A percentile compares a stretch with the other conserved stretches of the same genome.
Evolutionary conservation across 2,329 filamentous ascomycete genomes (phyloP).

Genomic region (Apiospora malaysiana): DNA sequence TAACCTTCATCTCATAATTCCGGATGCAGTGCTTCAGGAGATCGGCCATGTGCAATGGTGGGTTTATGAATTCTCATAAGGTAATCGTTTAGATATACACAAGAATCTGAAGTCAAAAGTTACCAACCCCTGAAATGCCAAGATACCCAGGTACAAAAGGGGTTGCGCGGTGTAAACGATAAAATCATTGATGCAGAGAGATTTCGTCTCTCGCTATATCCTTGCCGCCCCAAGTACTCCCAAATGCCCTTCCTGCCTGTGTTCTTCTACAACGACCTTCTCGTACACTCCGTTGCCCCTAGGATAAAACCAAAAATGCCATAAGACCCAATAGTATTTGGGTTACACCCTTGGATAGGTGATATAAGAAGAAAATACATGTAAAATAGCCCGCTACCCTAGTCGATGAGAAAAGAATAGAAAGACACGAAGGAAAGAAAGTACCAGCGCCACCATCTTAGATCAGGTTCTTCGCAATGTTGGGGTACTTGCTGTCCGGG

Average conservation of each 20-base stretch:
- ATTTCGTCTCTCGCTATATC: too few species aligned
- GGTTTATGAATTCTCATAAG: neutral
- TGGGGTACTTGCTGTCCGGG: constrained; percentile 60
- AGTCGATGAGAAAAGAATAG: neutral
- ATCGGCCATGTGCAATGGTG: too few species aligned
- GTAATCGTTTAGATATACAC: neutral
- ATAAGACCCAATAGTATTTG: neutral
- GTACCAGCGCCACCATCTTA: neutral
- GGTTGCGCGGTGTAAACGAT: neutral
- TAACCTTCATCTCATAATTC: too few species aligned
- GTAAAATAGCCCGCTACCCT: neutral
- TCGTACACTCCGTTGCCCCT: neutral
- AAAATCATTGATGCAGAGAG: neutral
- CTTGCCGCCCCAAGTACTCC: neutral
- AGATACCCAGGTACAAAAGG: neutral
- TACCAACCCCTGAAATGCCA: neutral
- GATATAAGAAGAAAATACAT: neutral
- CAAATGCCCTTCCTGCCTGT: neutral
- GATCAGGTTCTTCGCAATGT: constrained; percentile 43
- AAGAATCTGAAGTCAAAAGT: neutral
- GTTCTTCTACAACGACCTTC: too few species aligned
- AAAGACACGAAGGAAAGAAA: neutral
- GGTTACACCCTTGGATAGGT: neutral
- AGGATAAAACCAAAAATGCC: neutral
- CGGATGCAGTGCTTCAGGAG: too few species aligned